Base-by-base conservation (phyloP, 257 asterid genomes). In the Parsonsia alboflavescens region DNA sequence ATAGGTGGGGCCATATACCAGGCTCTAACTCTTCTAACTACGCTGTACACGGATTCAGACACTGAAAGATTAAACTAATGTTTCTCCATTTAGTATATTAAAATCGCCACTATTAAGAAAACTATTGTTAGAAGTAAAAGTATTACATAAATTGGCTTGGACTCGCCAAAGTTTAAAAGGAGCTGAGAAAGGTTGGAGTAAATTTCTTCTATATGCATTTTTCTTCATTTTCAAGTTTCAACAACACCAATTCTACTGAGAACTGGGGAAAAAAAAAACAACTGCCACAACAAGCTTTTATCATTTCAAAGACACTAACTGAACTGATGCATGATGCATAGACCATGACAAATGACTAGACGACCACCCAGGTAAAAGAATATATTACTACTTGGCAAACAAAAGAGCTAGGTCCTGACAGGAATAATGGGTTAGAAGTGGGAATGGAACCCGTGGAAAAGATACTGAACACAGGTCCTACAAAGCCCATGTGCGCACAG, bases 381-480 rank as follows among this genome's bases (percentile, higher is more conserved):
- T 65, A 17, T 45, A 9, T 69, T 44, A n/a, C 39, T 41, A 24
- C 73, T 42, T 39, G 10, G 19, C 21, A 68, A 68, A 24, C 9
- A 68, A 9, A 28, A 24, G 10, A 68, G 73, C 39, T 68, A 67
- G n/a, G 41, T 68, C 21, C 73, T 33, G 39, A 68, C 15, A 48
- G 48, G 46, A 70, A 15, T 50, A 70, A 36, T 70, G 41, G 22
- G 62, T 13, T 22, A 26, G 0, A 33, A 33, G 39, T 33, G 39
- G 39, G 39, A 33, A 33, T 33, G 39, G 39, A 33, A 33, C 39
- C 1, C 39, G 3, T 33, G 39, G 39, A 33, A 1, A 33, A 33
- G 39, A 33, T 3, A 33, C 39, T 33, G 39, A 33, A 33, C 39
- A 33, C 39, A 33, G 3, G 39, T 33, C 39, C 39, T 33, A 33